Evolutionary conservation across 1,284 basidiomycete genomes (phyloP).

Genomic region (Cystobasidium sp.): DNA sequence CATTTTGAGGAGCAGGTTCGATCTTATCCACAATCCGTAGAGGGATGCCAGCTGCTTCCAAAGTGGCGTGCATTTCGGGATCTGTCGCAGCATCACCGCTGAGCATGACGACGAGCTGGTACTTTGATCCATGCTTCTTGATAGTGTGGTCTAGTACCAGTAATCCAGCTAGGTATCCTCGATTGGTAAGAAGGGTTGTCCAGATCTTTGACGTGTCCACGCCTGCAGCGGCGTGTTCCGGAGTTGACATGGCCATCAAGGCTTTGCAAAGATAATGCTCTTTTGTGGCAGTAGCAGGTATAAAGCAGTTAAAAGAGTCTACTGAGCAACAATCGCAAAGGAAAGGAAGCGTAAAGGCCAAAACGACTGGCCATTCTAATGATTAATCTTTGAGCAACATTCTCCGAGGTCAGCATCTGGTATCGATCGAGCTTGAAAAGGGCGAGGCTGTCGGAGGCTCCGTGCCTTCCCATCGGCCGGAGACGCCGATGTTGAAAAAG

Average conservation of each 20-base stretch:
- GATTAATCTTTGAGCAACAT: too few species aligned
- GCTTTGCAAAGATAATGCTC: not conserved
- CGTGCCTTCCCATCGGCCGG: too few species aligned
- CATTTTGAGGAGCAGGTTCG: constrained; percentile 61
- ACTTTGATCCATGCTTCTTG: constrained; percentile 67
- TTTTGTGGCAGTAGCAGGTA: not conserved
- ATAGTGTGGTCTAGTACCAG: constrained; percentile 75
- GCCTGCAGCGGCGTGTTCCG: not conserved
- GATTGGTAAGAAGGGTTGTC: constrained; percentile 65
- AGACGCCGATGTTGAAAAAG: too few species aligned
- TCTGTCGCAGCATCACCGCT: constrained; percentile 57
- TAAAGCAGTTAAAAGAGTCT: not conserved
- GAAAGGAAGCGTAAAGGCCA: too few species aligned
- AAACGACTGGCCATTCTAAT: too few species aligned
- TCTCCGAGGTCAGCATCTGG: too few species aligned
- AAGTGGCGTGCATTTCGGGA: constrained; percentile 60
- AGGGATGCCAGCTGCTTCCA: constrained; percentile 30
- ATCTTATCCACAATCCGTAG: constrained; percentile 64
- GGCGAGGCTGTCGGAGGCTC: too few species aligned
- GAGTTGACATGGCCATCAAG: constrained; percentile 6
- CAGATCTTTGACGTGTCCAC: constrained; percentile 31
- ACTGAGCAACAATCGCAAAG: not conserved
- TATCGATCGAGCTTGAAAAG: too few species aligned
- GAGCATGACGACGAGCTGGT: constrained; percentile 70
- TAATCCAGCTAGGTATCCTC: constrained; percentile 67